These are phyloP conservation scores for rapeseed (Brassica napus) DNA, from an alignment of 345 rosid species.

Conservation along the genomic window Da-Ae NC_063451.1:46292001-46292500, in stretches of 20 bases:
- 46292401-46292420: conserved; percentile 2
- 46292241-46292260: conserved; percentile 39
- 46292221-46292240: conserved; percentile 37
- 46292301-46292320: not conserved
- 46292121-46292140: conserved; percentile 41
- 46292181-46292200: conserved; percentile 28
- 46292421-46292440: not conserved
- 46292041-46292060: conserved; percentile 11
- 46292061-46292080: not conserved
- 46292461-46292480: not conserved
- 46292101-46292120: conserved; percentile 29
- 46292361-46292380: conserved; percentile 8
- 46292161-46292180: conserved; percentile 33
- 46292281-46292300: conserved; percentile 26
- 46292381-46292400: not conserved
- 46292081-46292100: conserved; percentile 10
- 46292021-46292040: not conserved
- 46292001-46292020: not conserved
- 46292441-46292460: not conserved
- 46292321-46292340: conserved; percentile 24
- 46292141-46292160: conserved; percentile 42
- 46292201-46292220: conserved; percentile 38
- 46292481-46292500: not conserved
- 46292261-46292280: conserved; percentile 43
- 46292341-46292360: conserved; percentile 40